Conservation (phyloP, 495 filamentous ascomycete genomes). For the Daldinia vernicosa region DNA sequence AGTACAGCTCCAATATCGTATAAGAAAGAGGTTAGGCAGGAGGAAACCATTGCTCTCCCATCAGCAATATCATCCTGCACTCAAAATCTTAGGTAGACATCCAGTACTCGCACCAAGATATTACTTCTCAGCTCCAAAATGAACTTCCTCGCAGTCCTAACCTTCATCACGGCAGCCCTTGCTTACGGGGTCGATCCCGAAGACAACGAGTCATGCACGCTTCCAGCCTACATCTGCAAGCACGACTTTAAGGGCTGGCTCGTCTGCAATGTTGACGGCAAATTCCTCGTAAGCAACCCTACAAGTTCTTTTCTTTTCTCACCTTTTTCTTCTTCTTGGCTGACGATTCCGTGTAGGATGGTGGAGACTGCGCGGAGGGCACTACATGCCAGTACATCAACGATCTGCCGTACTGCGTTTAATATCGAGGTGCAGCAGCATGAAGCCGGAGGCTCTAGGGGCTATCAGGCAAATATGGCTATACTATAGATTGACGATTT, state of each 20-base stretch:
- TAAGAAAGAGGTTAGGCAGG: neutral
- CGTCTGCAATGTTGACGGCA: constrained; percentile 53
- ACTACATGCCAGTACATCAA: constrained; percentile 40
- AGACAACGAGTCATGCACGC: constrained; percentile 21
- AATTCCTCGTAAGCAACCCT: constrained; percentile 44
- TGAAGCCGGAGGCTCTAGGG: neutral
- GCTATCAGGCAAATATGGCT: neutral
- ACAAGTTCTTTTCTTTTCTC: neutral
- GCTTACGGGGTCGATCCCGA: constrained; percentile 1
- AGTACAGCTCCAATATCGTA: neutral
- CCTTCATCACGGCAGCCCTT: constrained; percentile 21
- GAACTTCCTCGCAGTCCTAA: constrained; percentile 24
- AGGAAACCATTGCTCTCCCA: neutral
- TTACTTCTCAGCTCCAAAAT: constrained; percentile 16
- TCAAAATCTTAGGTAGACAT: neutral
- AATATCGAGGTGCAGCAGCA: neutral
- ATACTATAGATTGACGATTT: too few species aligned
- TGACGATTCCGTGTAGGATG: constrained; percentile 36
- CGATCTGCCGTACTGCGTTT: constrained; percentile 43
- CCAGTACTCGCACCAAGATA: neutral
- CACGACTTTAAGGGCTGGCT: constrained; percentile 41
- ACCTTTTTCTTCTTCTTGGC: neutral
- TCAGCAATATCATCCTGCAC: neutral
- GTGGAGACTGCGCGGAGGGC: constrained; percentile 26
- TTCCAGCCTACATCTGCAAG: constrained; percentile 40